Conservation (phyloP, 495 filamentous ascomycete species). For the Penicillium steckii region DNA sequence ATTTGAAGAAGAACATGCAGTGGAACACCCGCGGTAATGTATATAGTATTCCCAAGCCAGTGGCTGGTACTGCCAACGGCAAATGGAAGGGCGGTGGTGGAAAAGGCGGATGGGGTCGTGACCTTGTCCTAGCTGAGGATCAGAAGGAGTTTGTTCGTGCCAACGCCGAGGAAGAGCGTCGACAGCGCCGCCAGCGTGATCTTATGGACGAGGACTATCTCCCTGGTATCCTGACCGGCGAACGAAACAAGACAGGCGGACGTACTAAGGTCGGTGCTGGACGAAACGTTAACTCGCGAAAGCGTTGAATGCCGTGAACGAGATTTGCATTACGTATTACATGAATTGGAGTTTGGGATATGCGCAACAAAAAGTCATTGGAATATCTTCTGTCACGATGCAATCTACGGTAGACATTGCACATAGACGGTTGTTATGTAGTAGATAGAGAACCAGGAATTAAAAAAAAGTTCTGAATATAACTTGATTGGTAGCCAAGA, state of each 20-base stretch:
- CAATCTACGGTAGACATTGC: slow-evolving; percentile 8
- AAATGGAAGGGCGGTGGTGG: slow-evolving; percentile 73
- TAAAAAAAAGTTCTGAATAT: neutral
- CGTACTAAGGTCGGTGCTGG: slow-evolving; percentile 83
- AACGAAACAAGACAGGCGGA: slow-evolving; percentile 59
- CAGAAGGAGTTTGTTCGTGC: slow-evolving; percentile 87
- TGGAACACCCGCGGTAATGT: slow-evolving; percentile 90
- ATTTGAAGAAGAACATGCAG: slow-evolving; percentile 93
- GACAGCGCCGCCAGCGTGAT: slow-evolving; percentile 64
- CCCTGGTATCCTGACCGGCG: slow-evolving; percentile 80
- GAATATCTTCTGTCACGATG: slow-evolving; percentile 9
- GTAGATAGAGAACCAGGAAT: slow-evolving; percentile 1
- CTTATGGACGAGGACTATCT: slow-evolving; percentile 95
- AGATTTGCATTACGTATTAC: slow-evolving; percentile 25
- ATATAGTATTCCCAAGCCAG: slow-evolving; percentile 87
- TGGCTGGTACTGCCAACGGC: slow-evolving; percentile 75
- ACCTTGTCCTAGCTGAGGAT: slow-evolving; percentile 85
- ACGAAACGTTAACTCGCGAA: slow-evolving; percentile 80
- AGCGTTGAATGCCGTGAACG: slow-evolving; percentile 44
- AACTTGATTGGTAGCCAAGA: slow-evolving; percentile 14
- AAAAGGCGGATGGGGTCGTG: slow-evolving; percentile 80
- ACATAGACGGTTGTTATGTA: slow-evolving; percentile 14
- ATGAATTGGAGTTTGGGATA: slow-evolving; percentile 34
- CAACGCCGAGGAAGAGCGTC: slow-evolving; percentile 58
- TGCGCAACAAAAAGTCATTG: slow-evolving; percentile 29